Evolutionary conservation across 148 eudicot species (phyloP).

Genomic region (Salicornia ramosissima): DNA sequence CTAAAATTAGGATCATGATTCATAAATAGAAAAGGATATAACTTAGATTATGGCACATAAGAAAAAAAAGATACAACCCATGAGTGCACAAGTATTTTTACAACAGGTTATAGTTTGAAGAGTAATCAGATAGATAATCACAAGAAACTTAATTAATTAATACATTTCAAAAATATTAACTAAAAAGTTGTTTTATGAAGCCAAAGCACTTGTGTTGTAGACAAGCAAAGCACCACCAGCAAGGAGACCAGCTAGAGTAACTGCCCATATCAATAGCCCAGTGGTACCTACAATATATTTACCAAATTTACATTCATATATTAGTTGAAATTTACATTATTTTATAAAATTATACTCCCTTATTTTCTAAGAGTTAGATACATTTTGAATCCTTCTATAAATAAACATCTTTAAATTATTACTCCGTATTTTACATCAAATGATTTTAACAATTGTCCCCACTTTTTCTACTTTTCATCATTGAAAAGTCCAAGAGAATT

Average conservation of each 20-base stretch:
- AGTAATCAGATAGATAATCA: slow-evolving; percentile 11
- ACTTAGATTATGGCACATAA: not conserved
- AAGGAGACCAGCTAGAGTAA: slow-evolving; percentile 67
- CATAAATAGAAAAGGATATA: not conserved
- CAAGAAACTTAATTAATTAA: not conserved
- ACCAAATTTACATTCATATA: too few species aligned
- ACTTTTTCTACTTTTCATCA: too few species aligned
- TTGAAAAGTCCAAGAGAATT: too few species aligned
- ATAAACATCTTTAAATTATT: too few species aligned
- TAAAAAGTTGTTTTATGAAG: slow-evolving; percentile 26
- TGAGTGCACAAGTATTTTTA: slow-evolving; percentile 11
- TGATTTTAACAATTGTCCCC: too few species aligned
- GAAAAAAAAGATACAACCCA: slow-evolving; percentile 15
- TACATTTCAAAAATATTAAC: not conserved
- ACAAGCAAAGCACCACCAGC: slow-evolving; percentile 95
- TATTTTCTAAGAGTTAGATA: too few species aligned
- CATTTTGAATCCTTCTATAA: too few species aligned
- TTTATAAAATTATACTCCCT: too few species aligned
- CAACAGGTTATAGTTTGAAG: slow-evolving; percentile 3
- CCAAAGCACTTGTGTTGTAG: slow-evolving; percentile 91
- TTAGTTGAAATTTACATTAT: too few species aligned
- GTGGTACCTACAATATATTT: slow-evolving; percentile 55
- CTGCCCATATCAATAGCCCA: slow-evolving; percentile 85
- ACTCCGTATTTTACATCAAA: too few species aligned
- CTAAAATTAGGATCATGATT: too few species aligned